A percentile compares a stretch with the other conserved stretches of the same genome.
Conservation (phyloP, 169 alveolate species). For the Plasmodium vivax region DNA sequence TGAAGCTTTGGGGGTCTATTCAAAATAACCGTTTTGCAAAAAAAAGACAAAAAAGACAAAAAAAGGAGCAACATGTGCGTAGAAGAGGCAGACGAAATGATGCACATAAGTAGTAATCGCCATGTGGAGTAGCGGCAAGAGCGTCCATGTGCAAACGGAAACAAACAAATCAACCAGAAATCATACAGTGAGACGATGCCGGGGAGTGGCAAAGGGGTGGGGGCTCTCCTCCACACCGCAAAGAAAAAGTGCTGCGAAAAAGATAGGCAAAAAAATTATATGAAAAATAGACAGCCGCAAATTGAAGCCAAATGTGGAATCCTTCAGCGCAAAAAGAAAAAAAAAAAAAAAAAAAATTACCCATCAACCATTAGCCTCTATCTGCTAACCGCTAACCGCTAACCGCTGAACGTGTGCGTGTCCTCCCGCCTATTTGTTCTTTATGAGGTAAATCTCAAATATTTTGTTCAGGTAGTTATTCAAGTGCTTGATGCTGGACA, state of each 20-base stretch:
- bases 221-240: not conserved
- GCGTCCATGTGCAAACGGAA: not conserved
- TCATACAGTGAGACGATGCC: not conserved
- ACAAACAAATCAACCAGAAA: not conserved
- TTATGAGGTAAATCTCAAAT: slow-evolving; percentile 58
- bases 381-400: too few species aligned
- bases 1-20: not conserved
- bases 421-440: not conserved
- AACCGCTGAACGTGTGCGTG: too few species aligned
- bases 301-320: not conserved
- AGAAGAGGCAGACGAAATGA: not conserved
- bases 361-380: not conserved
- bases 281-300: not conserved
- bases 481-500: slow-evolving; percentile 40
- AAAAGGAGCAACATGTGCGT: not conserved
- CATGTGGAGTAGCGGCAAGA: not conserved
- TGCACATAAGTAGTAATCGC: not conserved
- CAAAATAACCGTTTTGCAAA: not conserved
- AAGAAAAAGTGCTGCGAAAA: not conserved
- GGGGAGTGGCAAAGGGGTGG: not conserved
- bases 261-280: too few species aligned
- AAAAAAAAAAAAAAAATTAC: not conserved
- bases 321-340: not conserved
- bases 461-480: slow-evolving; percentile 67
- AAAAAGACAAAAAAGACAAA: not conserved